phyloP scores from a whole-genome alignment of 805 yeast genomes.

The Hanseniaspora clermontiae region DNA sequence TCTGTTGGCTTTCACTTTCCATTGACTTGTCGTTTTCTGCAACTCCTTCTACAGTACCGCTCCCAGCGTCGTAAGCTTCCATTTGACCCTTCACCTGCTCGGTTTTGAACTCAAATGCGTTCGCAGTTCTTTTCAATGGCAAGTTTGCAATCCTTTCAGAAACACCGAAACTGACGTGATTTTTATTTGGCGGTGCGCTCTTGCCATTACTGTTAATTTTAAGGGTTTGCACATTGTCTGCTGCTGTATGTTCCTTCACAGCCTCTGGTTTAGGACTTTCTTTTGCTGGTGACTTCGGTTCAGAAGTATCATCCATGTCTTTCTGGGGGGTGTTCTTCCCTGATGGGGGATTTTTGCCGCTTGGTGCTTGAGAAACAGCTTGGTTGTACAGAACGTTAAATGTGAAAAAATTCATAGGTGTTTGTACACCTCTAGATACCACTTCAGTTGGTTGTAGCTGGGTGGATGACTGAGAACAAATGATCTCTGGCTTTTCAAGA shows the following conservation, averaged over 20 bases:
- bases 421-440: slow-evolving; percentile 1
- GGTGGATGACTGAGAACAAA: neutral
- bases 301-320: too few species aligned
- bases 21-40: too few species aligned
- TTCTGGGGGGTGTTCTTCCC: neutral
- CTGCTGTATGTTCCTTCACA: too few species aligned
- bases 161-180: neutral
- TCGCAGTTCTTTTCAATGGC: neutral
- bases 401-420: slow-evolving; percentile 3
- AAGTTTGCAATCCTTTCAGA: neutral
- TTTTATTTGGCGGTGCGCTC: too few species aligned
- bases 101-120: neutral
- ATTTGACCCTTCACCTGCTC: neutral
- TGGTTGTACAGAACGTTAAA: neutral
- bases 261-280: too few species aligned
- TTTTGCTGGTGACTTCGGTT: neutral
- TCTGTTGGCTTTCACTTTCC: too few species aligned
- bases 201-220: too few species aligned
- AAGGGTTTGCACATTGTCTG: too few species aligned
- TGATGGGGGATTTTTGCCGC: neutral
- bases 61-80: neutral
- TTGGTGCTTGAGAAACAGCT: neutral
- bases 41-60: too few species aligned
- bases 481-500: neutral
- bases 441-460: neutral